phyloP scores from a whole-genome alignment of 2,329 filamentous ascomycete genomes.

The Dothideomycetes sp. region DNA sequence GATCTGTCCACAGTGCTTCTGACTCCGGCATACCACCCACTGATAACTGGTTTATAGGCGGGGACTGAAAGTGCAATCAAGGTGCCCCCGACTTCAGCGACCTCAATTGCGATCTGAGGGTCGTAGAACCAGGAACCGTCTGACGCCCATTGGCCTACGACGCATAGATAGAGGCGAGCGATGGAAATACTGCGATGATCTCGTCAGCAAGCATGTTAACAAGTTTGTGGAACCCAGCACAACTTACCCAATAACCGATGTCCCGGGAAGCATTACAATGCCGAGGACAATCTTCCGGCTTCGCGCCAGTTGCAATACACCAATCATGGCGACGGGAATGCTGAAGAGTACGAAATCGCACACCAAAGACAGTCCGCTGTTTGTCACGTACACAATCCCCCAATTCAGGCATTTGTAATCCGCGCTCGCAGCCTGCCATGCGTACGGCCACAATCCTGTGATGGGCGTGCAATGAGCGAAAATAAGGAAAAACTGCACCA shows the following conservation, averaged over 20 bases:
- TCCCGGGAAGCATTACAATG: slow-evolving; percentile 41
- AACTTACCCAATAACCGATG: slow-evolving; percentile 34
- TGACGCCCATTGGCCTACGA: slow-evolving; percentile 35
- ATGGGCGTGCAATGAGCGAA: slow-evolving; percentile 45
- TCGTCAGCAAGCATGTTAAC: not conserved
- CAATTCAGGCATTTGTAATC: slow-evolving; percentile 40
- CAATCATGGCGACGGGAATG: slow-evolving; percentile 42
- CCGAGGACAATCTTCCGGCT: slow-evolving; percentile 41
- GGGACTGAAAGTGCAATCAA: slow-evolving; percentile 44
- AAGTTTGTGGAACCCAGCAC: too few species aligned
- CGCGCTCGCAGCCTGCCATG: slow-evolving; percentile 34
- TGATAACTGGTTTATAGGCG: slow-evolving; percentile 37
- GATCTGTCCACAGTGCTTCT: slow-evolving; percentile 7
- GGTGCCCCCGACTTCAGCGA: slow-evolving; percentile 43
- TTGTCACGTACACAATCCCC: slow-evolving; percentile 45
- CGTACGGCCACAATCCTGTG: slow-evolving; percentile 45
- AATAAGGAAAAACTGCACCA: slow-evolving; percentile 42
- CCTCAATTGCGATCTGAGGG: slow-evolving; percentile 42
- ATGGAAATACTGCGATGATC: slow-evolving; percentile 32
- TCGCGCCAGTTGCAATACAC: slow-evolving; percentile 35
- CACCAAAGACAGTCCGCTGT: slow-evolving; percentile 40
- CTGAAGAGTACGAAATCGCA: slow-evolving; percentile 44
- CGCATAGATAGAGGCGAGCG: slow-evolving; percentile 39
- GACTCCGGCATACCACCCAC: slow-evolving; percentile 7
- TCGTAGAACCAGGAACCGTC: slow-evolving; percentile 46